Base-by-base conservation (phyloP, 805 yeast genomes). In the Cyberlindnera amylophila region DNA sequence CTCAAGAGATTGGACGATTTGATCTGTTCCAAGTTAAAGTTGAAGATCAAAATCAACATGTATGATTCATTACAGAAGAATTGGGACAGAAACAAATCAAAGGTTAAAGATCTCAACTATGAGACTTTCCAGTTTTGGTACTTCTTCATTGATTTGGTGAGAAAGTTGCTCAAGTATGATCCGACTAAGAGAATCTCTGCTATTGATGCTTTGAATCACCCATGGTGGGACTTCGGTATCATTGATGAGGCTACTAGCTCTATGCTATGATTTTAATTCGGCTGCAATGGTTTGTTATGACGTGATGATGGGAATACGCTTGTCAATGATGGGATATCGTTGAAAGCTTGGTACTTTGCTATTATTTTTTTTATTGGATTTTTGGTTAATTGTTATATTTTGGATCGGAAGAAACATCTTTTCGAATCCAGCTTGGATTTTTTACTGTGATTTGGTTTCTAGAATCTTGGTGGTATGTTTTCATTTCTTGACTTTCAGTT, bases 71-170 rank as follows among this genome's bases (percentile, higher is more conserved):
- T 57, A 4, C 34, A 42, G 17, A 44, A 39, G 30, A 57, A 53
- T 29, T 56, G 57, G 57, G 50, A 41, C 9, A 26, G 17, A 11
- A 55, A 54, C 41, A 36, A 32, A 23, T 19, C 45, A 5, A 61
- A 59, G 45, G 66, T 69, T 44, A 63, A 60, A 47, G 61, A 64
- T 43, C 47, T 64, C 53, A 70, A 81, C 64, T 61, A 70, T 61
- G 84, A 83, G 34, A 77, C 80, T 42, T 83, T 83, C 59, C 72
- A 77, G 34, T 88, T 88, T 62, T 90, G 97, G 96, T 84, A 77
- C 69, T 75, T 75, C 63, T 89, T 89, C 61, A 65, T 73, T 39
- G 95, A 87, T 61, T 68, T 87, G 52, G 66, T 86, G 49, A 75
- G 72, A 46, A 74, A 72, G 51, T 70, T 86, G 55, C 75, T 87